Evolutionary conservation across 768 basidiomycete genomes (phyloP).

Genomic region (Jaapia argillacea): DNA sequence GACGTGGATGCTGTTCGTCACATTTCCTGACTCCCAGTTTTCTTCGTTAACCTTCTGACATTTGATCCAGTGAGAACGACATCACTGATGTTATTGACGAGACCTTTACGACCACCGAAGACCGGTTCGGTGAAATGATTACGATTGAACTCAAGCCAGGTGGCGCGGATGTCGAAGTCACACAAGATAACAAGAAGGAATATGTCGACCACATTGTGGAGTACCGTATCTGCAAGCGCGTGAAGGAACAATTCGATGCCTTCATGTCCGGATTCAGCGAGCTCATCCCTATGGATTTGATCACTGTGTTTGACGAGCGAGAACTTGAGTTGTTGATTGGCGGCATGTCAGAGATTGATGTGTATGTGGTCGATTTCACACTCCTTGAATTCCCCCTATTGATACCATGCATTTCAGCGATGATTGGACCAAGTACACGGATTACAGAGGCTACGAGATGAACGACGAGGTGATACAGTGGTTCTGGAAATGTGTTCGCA

Average conservation of each 20-base stretch:
- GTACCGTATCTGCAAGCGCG: conserved; percentile 94
- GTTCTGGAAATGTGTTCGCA: conserved; percentile 99
- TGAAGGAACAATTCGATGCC: conserved; percentile 97
- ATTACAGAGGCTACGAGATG: conserved; percentile 94
- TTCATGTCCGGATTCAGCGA: conserved; percentile 99
- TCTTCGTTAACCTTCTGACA: conserved; percentile 4
- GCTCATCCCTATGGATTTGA: conserved; percentile 92
- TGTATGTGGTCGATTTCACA: conserved; percentile 42
- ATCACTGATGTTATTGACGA: conserved; percentile 98
- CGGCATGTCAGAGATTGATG: conserved; percentile 99
- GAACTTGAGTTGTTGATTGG: conserved; percentile 96
- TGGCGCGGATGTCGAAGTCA: conserved; percentile 79
- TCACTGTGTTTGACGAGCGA: conserved; percentile 98
- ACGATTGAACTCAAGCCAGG: conserved; percentile 91
- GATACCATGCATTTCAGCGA: conserved; percentile 38
- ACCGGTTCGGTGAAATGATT: conserved; percentile 97
- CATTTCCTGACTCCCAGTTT: background rate
- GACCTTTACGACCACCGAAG: conserved; percentile 94
- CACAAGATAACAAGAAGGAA: conserved; percentile 97
- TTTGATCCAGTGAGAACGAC: conserved; percentile 74
- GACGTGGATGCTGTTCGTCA: conserved; percentile 95
- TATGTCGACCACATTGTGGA: conserved; percentile 93
- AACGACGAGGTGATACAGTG: conserved; percentile 96
- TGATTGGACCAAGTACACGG: conserved; percentile 99
- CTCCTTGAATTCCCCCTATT: background rate